phyloP scores from a whole-genome alignment of 225 moss, liverwort and hornwort species.

The Anthoceros angustus region DNA sequence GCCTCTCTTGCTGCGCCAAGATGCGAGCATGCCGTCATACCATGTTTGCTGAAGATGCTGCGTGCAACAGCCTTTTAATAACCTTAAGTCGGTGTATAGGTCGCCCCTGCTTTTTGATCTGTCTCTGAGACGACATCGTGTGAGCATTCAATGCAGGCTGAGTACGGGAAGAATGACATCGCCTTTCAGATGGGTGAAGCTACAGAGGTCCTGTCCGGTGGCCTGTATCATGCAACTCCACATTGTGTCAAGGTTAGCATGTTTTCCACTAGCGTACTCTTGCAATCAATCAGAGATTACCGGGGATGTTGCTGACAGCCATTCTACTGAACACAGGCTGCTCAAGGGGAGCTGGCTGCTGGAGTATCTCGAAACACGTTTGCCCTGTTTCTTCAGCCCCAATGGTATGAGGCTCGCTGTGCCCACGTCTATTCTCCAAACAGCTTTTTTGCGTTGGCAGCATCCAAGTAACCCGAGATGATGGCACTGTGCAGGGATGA shows the following conservation, averaged over 20 bases:
- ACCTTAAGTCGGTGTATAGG: background rate
- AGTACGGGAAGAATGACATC: slow-evolving; percentile 51
- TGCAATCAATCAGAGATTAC: background rate
- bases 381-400: slow-evolving; percentile 92
- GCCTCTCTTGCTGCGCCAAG: too few relatives aligned
- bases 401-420: slow-evolving; percentile 32
- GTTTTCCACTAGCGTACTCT: background rate
- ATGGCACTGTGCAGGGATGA: slow-evolving; percentile 19
- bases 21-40: too few relatives aligned
- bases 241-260: slow-evolving; percentile 72
- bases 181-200: slow-evolving; percentile 96
- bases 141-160: slow-evolving; percentile 31
- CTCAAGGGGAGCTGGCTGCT: slow-evolving; percentile 29
- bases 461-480: too few relatives aligned
- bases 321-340: slow-evolving; percentile 21
- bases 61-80: too few relatives aligned
- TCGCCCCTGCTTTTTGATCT: background rate
- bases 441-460: background rate
- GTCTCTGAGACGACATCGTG: background rate
- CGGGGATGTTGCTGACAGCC: background rate
- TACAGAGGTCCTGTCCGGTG: slow-evolving; percentile 68
- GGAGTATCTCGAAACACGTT: slow-evolving; percentile 85
- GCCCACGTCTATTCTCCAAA: background rate
- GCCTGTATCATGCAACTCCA: slow-evolving; percentile 67
- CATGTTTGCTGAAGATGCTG: too few relatives aligned